Base-by-base conservation (phyloP, 108 stramenopile genomes). In the Fistulifera solaris region DNA sequence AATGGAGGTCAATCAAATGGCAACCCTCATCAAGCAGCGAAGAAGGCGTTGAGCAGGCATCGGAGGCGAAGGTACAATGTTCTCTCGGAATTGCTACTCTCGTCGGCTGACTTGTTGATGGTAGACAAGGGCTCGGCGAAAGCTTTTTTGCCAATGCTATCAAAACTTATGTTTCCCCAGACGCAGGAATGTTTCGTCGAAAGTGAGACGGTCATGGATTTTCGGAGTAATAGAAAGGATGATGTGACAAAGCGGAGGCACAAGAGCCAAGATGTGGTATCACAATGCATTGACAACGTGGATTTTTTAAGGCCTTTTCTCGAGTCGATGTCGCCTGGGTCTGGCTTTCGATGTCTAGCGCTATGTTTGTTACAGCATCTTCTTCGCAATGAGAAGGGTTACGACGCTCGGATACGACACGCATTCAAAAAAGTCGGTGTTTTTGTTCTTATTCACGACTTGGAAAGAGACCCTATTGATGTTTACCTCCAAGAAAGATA, bases 361-460 rank as follows among this genome's bases (percentile, higher is more conserved):
- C 40, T 90, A 49, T 48, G 86, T 27, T 48, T 90, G 44, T 63
- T 86, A 25, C 80, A 86, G 28, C 80, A 90, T 63, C 55, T 90
- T 4, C 56, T 90, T 27, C 54, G 64, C 16, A 78, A 77, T 40
- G 57, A 75, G 19, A 57, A 54, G 7, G 89, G 89, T 12, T 90
- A 90, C 44, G 89, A 90, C 68, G 79, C 89, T 15, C 50, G 89
- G 44, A 67, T 85, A 25, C 82, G 89, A 13, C 80, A 78, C 17
- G 84, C 67, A n/a, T 58, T 82, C 54, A 86, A 90, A 48, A 78
- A 73, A 45, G 54, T 90, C 16, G 82, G 79, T n/a, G 84, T 90
- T 43, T 47, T 90, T 22, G 70, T 90, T 15, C 53, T 90, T 45
- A 61, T 63, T 10, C 80, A 80, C 58, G 87, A 87, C 52, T 68